Evolutionary conservation across 2,329 filamentous ascomycete species (phyloP), one percentile per base, ranked within the genome.

Genomic region (Trichophyton rubrum): DNA sequence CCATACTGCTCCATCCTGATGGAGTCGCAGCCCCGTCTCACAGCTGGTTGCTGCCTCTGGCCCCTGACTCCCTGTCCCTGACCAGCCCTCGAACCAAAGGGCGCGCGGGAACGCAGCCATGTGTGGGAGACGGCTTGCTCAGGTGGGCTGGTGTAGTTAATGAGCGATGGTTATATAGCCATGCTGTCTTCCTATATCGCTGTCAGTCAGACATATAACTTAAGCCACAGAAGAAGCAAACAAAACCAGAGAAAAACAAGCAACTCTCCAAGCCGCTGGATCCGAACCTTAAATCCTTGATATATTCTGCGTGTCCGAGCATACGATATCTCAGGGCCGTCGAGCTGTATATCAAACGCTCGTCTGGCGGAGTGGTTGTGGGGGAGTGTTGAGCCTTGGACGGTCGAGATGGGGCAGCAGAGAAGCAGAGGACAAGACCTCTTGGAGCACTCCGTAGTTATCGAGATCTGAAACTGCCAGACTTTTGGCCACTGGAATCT

Each of bases 281-380:
- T 6, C 51, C 51, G 24, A 55, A 55, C 51, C 51, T 55, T 55
- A 55, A 55, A 55, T 35, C 27, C 49, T 33, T n/a, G n/a, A n/a
- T 8, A 38, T 38, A 11, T 24, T n/a, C 11, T 5, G 40, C n/a
- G 13, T 15, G 13, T 41, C 13, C 15, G 13, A 35, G 40, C 9
- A 47, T 24, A 13, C 9, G 24, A 1, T 30, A 1, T 30, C 27
- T 3, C 24, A 47, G 20, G 43, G 40, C 15, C 3, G 33, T 38
- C 33, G 11, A 38, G 33, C 11, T 38, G 8, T 13, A 38, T 38
- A 38, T 38, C 33, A 38, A 38, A 38, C 9, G 8, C 3, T 38
- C 11, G 33, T 13, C 33, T 38, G 33, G 33, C 8, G 33, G 33
- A 38, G 33, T 38, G 8, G 33, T 13, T 38, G 33, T 13, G 33